Percentiles rank a stretch among this genome's conserved stretches.
These are phyloP conservation scores for Euptelea pleiosperma DNA, from an alignment of 164 flowering plant genomes.

Conservation along the genomic window DNA sequence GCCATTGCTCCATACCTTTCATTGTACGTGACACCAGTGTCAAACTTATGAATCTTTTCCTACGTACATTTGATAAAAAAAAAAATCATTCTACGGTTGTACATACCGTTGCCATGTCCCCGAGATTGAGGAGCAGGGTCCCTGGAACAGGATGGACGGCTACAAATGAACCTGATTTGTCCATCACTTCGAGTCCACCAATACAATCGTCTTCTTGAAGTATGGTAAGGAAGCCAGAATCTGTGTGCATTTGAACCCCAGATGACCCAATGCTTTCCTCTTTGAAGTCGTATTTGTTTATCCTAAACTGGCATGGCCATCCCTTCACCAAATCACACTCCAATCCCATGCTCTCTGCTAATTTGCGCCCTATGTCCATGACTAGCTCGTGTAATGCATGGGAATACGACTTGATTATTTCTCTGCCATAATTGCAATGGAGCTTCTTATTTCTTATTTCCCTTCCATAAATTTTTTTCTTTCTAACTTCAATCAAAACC, in stretches of 20 bases:
- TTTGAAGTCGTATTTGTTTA: slow-evolving; percentile 73
- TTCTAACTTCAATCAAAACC: no score
- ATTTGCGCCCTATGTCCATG: slow-evolving; percentile 38
- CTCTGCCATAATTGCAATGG: slow-evolving; percentile 34
- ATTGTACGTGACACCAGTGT: no score
- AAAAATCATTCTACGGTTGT: no score
- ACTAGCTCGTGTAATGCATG: slow-evolving; percentile 37
- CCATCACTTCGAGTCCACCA: slow-evolving; percentile 77
- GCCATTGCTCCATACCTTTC: slow-evolving; percentile 88
- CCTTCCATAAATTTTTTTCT: no score
- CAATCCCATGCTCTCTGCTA: slow-evolving; percentile 48
- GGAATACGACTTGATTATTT: slow-evolving; percentile 43
- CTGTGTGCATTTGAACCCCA: slow-evolving; percentile 65
- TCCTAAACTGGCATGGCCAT: slow-evolving; percentile 74
- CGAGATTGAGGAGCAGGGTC: slow-evolving; percentile 65
- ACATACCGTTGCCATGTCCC: slow-evolving; percentile 59
- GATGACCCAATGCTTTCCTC: slow-evolving; percentile 48
- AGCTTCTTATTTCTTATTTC: no score
- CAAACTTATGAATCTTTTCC: no score
- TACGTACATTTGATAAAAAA: no score
- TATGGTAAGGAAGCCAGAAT: slow-evolving; percentile 74
- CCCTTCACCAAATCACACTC: slow-evolving; percentile 27
- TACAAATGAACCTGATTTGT: slow-evolving; percentile 38
- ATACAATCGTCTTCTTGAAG: slow-evolving; percentile 73
- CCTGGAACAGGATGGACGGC: slow-evolving; percentile 58